Evolutionary conservation across 495 filamentous ascomycete genomes (phyloP), one percentile per base, ranked within the genome.

Genomic region (Geoglossum glabrum): DNA sequence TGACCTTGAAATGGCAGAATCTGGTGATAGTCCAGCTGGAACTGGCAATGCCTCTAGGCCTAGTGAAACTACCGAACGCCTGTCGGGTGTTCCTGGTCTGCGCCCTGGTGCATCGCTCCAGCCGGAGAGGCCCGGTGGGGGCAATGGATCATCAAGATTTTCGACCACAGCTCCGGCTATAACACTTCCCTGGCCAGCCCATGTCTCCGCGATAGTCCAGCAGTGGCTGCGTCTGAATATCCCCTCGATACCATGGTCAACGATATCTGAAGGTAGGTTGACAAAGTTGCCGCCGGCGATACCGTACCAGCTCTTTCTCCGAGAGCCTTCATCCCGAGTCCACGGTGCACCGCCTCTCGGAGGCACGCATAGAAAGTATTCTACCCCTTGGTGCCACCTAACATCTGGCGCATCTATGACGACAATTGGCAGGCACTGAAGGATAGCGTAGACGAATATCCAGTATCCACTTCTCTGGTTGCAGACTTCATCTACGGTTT

Each of bases 351-450:
- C 82, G 23, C 85, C 85, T 62, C 85, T 82, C 0, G 90, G 83
- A 10, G 87, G 83, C 66, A 95, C 79, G 69, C 90, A 97, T n/a
- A 97, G 77, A 73, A 96, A 97, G 71, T 97, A 95, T 67, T 96
- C 93, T 11, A 94, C 88, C 3, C 81, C 83, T 30, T 95, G 80
- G 0, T 77, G 84, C 61, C 76, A 90, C 58, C 77, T 76, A 43
- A 95, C 69, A 11, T 79, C 85, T 1, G 85, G 85, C 3, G 87
- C 89, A 70, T 97, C 93, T 27, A 93, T 78, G 1, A 93, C 85
- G 4, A 95, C 73, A 75, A 95, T 79, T 0, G 93, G 93, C 15
- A 97, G 78, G 0, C 87, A 82, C 68, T 98, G 90, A 13, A 97
- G 74, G 15, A 95, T 79, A 26, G 83, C 85, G 67, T 98, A 97